Evolutionary conservation across 2,329 filamentous ascomycete genomes (phyloP).

Genomic region (Coniochaeta sp.): DNA sequence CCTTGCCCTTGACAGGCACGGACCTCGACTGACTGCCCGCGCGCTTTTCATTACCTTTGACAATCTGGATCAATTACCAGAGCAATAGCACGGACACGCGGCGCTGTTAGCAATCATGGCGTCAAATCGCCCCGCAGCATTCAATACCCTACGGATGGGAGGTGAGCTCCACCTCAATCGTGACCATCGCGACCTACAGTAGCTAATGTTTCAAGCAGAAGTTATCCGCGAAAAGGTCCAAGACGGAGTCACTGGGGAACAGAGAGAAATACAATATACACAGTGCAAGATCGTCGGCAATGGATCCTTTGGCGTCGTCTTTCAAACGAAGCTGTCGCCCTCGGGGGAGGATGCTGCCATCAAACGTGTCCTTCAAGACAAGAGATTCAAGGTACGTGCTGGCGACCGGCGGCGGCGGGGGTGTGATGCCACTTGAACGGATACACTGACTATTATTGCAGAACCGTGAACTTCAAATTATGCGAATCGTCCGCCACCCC

Average conservation of each 20-base stretch:
- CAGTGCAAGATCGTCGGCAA: slow-evolving; percentile 99
- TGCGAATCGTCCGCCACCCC: slow-evolving; percentile 97
- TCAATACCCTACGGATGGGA: slow-evolving; percentile 87
- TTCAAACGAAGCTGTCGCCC: slow-evolving; percentile 98
- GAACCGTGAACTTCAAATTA: slow-evolving; percentile 99
- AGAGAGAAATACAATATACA: slow-evolving; percentile 93
- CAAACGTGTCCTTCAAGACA: slow-evolving; percentile 97
- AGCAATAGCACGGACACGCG: slow-evolving; percentile 16
- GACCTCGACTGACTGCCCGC: background rate
- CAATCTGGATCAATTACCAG: slow-evolving; percentile 3
- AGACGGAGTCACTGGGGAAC: slow-evolving; percentile 94
- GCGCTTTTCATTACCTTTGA: background rate
- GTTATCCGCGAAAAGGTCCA: slow-evolving; percentile 98
- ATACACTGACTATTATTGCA: slow-evolving; percentile 29
- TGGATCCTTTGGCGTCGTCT: slow-evolving; percentile 96
- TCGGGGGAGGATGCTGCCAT: slow-evolving; percentile 97
- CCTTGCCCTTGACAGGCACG: background rate
- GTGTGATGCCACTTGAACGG: background rate
- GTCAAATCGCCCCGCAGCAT: slow-evolving; percentile 85
- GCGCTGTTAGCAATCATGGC: slow-evolving; percentile 54
- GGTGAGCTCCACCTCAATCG: slow-evolving; percentile 54
- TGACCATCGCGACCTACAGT: background rate
- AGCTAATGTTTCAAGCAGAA: slow-evolving; percentile 48
- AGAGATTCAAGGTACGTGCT: slow-evolving; percentile 85
- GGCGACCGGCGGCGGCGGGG: background rate